Evolutionary conservation across 805 yeast genomes (phyloP).

Genomic region (Ogataea pilisensis): DNA sequence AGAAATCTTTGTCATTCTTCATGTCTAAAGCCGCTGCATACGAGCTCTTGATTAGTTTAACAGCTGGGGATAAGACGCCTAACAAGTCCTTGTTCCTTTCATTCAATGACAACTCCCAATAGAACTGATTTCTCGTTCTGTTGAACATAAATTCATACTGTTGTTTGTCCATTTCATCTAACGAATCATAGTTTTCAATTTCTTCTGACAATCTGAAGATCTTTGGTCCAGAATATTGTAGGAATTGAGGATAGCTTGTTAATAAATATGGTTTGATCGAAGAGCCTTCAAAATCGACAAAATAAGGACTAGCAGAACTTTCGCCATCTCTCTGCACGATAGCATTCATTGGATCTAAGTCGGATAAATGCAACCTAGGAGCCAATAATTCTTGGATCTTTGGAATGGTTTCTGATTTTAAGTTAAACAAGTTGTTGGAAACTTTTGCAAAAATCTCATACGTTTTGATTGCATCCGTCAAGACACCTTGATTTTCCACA

Average conservation of each 20-base stretch:
- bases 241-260: slow-evolving; percentile 75
- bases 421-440: slow-evolving; percentile 56
- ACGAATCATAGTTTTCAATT: slow-evolving; percentile 59
- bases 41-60: slow-evolving; percentile 66
- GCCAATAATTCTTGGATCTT: slow-evolving; percentile 57
- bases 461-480: slow-evolving; percentile 51
- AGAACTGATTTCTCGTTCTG: slow-evolving; percentile 85
- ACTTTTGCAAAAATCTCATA: slow-evolving; percentile 57
- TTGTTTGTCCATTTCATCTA: slow-evolving; percentile 69
- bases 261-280: slow-evolving; percentile 78
- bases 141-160: slow-evolving; percentile 84
- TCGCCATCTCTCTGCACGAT: slow-evolving; percentile 42
- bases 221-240: slow-evolving; percentile 85
- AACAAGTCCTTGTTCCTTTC: slow-evolving; percentile 61
- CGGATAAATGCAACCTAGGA: slow-evolving; percentile 76
- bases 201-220: slow-evolving; percentile 73
- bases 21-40: slow-evolving; percentile 57
- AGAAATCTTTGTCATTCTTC: slow-evolving; percentile 53
- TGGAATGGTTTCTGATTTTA: slow-evolving; percentile 52
- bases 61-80: slow-evolving; percentile 77
- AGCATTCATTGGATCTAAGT: slow-evolving; percentile 87
- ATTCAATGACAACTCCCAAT: slow-evolving; percentile 79
- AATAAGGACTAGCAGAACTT: slow-evolving; percentile 28
- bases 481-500: slow-evolving; percentile 37
- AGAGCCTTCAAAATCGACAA: slow-evolving; percentile 82